Evolutionary conservation across 176 grass and related monocot species (phyloP), one percentile per base, ranked within the genome.

Genomic region (Miscanthus lutarioriparius): DNA sequence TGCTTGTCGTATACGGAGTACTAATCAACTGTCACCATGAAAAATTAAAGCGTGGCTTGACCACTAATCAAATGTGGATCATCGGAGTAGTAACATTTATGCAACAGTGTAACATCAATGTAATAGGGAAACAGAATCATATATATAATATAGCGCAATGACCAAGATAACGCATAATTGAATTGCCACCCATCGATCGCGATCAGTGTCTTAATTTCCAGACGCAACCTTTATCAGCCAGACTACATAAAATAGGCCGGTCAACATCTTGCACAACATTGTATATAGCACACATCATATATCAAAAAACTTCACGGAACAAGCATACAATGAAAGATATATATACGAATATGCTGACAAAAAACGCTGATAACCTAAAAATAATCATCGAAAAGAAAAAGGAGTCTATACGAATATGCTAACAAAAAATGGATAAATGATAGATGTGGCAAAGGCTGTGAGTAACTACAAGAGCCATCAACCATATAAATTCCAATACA

Each of bases 151-250:
- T 43, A 69, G 41, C 13, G 25, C 25, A 48, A 73, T 6, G 16
- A 10, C 26, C 32, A 47, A 74, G 62, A 41, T 32, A 87, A 70
- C 48, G 64, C 37, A 65, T 48, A 32, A 64, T 70, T 63, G 45
- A 70, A 76, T 81, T 64, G 43, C 27, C 64, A 81, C 53, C 26
- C 7, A 36, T 86, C 37, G 25, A 27, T 89, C 77, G 0, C 41
- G 0, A 26, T 89, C 83, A 65, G 10, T 27, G 63, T 33, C 63
- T 85, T 33, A 81, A 76, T 47, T 71, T 58, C 51, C 20, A 72
- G 72, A 45, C 6, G 72, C 78, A 77, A 56, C 78, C 47, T 77
- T 86, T 71, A 89, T 63, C 78, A 7, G 49, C 39, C 72, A 65
- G 72, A 77, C 15, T 72, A 81, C 64, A 86, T 72, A 86, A 64